Conservation (phyloP, 768 basidiomycete genomes). For the Coprinellus micaceus region DNA sequence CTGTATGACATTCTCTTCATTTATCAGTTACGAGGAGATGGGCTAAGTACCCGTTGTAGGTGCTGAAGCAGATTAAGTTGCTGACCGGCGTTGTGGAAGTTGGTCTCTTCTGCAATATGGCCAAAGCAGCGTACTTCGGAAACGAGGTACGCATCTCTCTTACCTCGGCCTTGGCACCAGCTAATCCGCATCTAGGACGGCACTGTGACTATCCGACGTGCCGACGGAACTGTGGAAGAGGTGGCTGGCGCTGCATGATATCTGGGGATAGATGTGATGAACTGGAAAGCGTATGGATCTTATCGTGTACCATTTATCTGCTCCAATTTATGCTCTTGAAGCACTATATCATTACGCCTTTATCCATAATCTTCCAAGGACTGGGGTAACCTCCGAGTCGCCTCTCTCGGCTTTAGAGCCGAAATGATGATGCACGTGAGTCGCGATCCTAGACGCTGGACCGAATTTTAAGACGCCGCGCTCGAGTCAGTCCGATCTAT, state of each 20-base stretch:
- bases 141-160: slow-evolving; percentile 52
- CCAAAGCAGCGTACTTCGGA: slow-evolving; percentile 95
- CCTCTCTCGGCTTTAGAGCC: too few relatives aligned
- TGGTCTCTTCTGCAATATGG: slow-evolving; percentile 92
- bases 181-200: slow-evolving; percentile 47
- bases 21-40: neutral
- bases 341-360: too few relatives aligned
- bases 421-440: too few relatives aligned
- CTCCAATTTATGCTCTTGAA: too few relatives aligned
- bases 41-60: slow-evolving; percentile 35
- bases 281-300: neutral
- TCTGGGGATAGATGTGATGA: neutral
- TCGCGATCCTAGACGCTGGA: too few relatives aligned
- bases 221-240: slow-evolving; percentile 37
- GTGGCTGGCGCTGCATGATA: slow-evolving; percentile 1
- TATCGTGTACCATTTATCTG: too few relatives aligned
- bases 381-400: too few relatives aligned
- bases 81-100: slow-evolving; percentile 99
- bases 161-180: slow-evolving; percentile 1
- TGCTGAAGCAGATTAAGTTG: slow-evolving; percentile 82
- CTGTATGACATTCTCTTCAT: slow-evolving; percentile 35
- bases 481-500: too few relatives aligned
- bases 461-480: too few relatives aligned
- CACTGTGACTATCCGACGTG: slow-evolving; percentile 59
- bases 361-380: too few relatives aligned